Evolutionary conservation across 345 rosid genomes (phyloP).

Genomic region (Eucalyptus leucophloia): DNA sequence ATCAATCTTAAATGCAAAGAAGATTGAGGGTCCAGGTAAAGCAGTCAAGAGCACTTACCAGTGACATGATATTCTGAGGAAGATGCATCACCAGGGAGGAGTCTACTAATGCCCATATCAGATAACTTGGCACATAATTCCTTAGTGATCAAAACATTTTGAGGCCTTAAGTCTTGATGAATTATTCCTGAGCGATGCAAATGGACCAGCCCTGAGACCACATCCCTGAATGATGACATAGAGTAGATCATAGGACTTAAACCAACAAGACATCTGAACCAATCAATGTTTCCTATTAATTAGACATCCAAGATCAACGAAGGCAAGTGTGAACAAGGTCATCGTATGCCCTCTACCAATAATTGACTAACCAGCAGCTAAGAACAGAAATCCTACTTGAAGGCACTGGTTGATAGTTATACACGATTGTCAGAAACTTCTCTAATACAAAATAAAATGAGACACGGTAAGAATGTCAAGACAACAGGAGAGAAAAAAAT

Average conservation of each 20-base stretch:
- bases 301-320: slow-evolving; percentile 19
- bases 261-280: neutral
- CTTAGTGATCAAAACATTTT: slow-evolving; percentile 71
- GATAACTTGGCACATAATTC: slow-evolving; percentile 83
- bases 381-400: neutral
- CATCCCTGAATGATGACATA: slow-evolving; percentile 41
- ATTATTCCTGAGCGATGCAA: slow-evolving; percentile 80
- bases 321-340: slow-evolving; percentile 52
- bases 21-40: neutral
- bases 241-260: neutral
- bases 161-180: slow-evolving; percentile 89
- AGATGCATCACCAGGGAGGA: slow-evolving; percentile 54
- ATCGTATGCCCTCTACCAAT: neutral
- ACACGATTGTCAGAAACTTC: neutral
- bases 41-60: slow-evolving; percentile 20
- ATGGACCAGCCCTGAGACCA: slow-evolving; percentile 78
- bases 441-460: neutral
- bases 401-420: neutral
- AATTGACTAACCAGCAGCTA: neutral
- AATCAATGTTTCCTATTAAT: neutral
- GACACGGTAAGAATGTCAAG: neutral
- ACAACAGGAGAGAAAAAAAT: neutral
- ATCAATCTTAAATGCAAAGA: neutral
- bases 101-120: slow-evolving; percentile 95
- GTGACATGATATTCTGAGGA: slow-evolving; percentile 74